Evolutionary conservation across 148 eudicot genomes (phyloP), one percentile per base, ranked within the genome.

Genomic region (Chenopodium quinoa): DNA sequence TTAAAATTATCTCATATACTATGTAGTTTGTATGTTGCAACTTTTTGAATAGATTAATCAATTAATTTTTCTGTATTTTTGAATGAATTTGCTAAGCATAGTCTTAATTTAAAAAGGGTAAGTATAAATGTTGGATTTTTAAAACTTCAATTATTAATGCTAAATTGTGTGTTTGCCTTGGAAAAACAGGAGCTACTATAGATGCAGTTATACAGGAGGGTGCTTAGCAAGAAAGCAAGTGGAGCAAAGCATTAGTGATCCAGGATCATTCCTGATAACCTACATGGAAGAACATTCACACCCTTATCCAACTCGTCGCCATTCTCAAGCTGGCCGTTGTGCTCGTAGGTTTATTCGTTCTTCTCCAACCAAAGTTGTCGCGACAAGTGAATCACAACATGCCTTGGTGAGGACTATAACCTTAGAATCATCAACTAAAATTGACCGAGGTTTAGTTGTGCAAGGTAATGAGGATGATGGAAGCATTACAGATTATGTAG

Each of bases 161-260:
- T 10, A 17, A 19, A 56, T 56, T 62, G n/a, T 22, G 66, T 62
- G 66, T n/a, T 20, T n/a, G 10, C 3, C 27, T 20, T 62, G 66
- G 23, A 62, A 62, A 52, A 52, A 52, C 86, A 94, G 98, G 89
- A 92, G 91, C 86, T 94, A 94, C 71, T 94, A 94, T 76, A 91
- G 91, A 78, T 94, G 98, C 67, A 94, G 98, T 82, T 90, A 89
- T 81, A 77, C 87, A 81, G 89, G 87, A 77, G 98, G 94, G 12
- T 94, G 98, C 69, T 58, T 78, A 71, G 98, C 98, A 73, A 89
- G 97, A 75, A 94, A 92, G 75, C 98, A 92, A 88, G 97, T 94
- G 19, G 98, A 94, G 76, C 83, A 86, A 75, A 94, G 97, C 83
- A 73, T 78, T 34, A 82, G 71, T 1, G 89, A 91, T 47, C 88